These are phyloP conservation scores for Boletus bicolor DNA, from an alignment of 768 basidiomycete genomes.

Conservation along the genomic window DNA sequence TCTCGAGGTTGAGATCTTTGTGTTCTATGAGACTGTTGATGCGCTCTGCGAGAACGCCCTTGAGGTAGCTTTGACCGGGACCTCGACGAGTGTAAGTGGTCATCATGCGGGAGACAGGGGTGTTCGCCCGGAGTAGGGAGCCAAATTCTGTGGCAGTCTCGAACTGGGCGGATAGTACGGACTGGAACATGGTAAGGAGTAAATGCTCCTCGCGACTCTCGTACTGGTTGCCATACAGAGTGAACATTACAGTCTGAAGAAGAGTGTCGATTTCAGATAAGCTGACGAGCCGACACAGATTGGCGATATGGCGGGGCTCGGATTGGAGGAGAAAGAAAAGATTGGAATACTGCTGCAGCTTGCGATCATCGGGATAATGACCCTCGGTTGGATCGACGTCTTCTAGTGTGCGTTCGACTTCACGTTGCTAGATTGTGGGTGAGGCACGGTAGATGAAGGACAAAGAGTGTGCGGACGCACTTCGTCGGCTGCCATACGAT, in stretches of 20 bases:
- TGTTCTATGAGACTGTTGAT: slow-evolving; percentile 99
- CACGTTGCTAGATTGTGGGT: slow-evolving; percentile 65
- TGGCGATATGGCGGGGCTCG: slow-evolving; percentile 95
- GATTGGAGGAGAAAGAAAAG: slow-evolving; percentile 98
- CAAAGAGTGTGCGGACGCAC: slow-evolving; percentile 41
- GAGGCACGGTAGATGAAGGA: slow-evolving; percentile 1
- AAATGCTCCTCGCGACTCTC: slow-evolving; percentile 98
- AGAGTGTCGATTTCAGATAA: slow-evolving; percentile 97
- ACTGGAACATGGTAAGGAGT: slow-evolving; percentile 98
- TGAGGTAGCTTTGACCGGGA: slow-evolving; percentile 97
- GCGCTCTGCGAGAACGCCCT: slow-evolving; percentile 94
- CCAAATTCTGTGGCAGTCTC: slow-evolving; percentile 99
- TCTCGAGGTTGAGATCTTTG: slow-evolving; percentile 98
- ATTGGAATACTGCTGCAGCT: slow-evolving; percentile 94
- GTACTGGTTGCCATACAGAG: slow-evolving; percentile 98
- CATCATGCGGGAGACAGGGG: slow-evolving; percentile 99
- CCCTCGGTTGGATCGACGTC: slow-evolving; percentile 93
- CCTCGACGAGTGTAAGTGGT: slow-evolving; percentile 99
- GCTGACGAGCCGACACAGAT: slow-evolving; percentile 93
- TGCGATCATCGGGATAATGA: slow-evolving; percentile 91
- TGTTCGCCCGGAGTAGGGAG: slow-evolving; percentile 97
- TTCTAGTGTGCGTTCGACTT: slow-evolving; percentile 93
- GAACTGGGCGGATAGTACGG: slow-evolving; percentile 97
- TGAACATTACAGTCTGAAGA: slow-evolving; percentile 99
- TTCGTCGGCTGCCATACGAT: slow-evolving; percentile 95